Evolutionary conservation across 352 stramenopile genomes (phyloP), one percentile per base, ranked within the genome.

Genomic region (Phytophthora sansomeana): DNA sequence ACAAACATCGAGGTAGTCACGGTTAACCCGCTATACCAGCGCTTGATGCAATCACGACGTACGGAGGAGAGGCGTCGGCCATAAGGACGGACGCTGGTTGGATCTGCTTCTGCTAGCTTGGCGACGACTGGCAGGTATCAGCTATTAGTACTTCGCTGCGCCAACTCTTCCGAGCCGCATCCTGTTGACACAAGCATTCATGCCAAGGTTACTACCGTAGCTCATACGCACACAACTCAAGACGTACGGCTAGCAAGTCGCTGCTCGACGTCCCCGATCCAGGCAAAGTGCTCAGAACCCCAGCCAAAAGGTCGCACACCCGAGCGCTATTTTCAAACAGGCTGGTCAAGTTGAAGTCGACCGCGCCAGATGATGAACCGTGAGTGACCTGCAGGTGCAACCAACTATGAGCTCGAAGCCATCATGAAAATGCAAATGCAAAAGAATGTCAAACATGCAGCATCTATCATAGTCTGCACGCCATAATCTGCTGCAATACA

Each of bases 21-120:
- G 28, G 38, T 21, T 48, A 17, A 35, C 14, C 7, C 8, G n/a
- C 30, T 11, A 29, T 24, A 26, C 21, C 43, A 47, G 41, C 32
- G 10, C 13, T 5, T 2, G 16, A 24, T 67, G 29, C 28, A 50
- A 53, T 32, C 8, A 50, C n/a, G 14, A 74, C 69, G 32, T 69
- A 80, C 71, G 74, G 67, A 49, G 72, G 63, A 2, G 57, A 39
- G 28, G 71, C 55, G 30, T 54, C 68, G 35, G 53, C 67, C 75
- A 83, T 83, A 46, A 38, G 44, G 50, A 48, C 38, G 29, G 17
- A 41, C 55, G 36, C 46, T 69, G 4, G 36, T 58, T 51, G 26
- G 47, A 53, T 62, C 32, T 24, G 56, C 17, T 29, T 8, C 38
- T 58, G 49, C 33, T 66, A 56, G 50, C 24, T 60, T 36, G n/a